Base-by-base conservation (phyloP, 148 eudicot genomes). In the Dysphania ambrosioides region DNA sequence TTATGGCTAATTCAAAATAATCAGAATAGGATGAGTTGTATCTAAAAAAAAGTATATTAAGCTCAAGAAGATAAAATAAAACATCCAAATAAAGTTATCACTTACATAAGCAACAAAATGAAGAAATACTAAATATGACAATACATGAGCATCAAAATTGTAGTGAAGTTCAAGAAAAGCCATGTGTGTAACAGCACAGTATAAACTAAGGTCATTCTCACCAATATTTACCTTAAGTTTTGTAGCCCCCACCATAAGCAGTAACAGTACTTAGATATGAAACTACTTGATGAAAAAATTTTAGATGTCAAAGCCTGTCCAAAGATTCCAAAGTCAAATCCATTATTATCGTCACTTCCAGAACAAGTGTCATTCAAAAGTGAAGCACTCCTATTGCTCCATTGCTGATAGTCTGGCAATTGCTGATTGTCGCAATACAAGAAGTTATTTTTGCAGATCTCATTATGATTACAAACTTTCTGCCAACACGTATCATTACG, bases 161-260 rank as follows among this genome's bases (percentile, higher is more conserved):
- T 31, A 13, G 63, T 34, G 13, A 18, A 23, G 55, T 68, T 57
- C 74, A 58, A 61, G 18, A 66, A 16, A 60, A 34, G 34, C 36
- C n/a, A 62, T 69, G 55, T 60, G n/a, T n/a, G 5, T n/a, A n/a
- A n/a, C n/a, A n/a, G n/a, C n/a, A n/a, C n/a, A 32, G 29, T 35
- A 65, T 29, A 32, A 23, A 31, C 24, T 19, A 6, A 67, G 19
- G n/a, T 35, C n/a, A n/a, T 36, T 36, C n/a, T 42, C 32, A 55
- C 35, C 68, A 4, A 42, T 42, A 32, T 13, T 78, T 73, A 92
- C 97, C 97, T 92, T 82, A 92, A 81, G 71, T 92, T 92, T 79
- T 92, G 97, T 74, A 92, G 88, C 12, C 97, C 97, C 97, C 97
- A 92, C 97, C 97, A 92, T 56, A 92, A 83, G 76, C 97, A 92